A percentile compares a stretch with the other conserved stretches of the same genome.
These are phyloP conservation scores for Exophiala sp. DNA, from an alignment of 2,329 filamentous ascomycete genomes.

Conservation along the genomic window DNA sequence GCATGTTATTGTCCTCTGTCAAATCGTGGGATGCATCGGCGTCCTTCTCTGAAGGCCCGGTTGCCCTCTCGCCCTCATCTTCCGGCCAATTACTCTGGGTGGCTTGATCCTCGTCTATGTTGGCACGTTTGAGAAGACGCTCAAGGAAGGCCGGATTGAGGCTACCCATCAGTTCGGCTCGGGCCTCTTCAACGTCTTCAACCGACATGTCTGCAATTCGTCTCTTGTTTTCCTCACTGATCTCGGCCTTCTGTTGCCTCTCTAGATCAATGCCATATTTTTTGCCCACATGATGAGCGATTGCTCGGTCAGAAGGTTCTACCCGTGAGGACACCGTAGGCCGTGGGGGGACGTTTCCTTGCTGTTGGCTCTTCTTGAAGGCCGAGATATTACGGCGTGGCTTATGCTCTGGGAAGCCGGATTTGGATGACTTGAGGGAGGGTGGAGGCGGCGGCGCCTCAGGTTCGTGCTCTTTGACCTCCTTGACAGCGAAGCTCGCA, in stretches of 20 bases:
- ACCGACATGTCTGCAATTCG: conserved; percentile 71
- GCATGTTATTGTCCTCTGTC: conserved; percentile 2
- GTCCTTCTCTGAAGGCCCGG: background rate
- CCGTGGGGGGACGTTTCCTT: conserved; percentile 11
- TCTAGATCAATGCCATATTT: conserved; percentile 32
- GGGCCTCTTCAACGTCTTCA: conserved; percentile 73
- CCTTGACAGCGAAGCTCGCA: conserved; percentile 52
- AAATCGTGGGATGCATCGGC: conserved; percentile 20
- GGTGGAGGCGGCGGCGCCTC: conserved; percentile 38
- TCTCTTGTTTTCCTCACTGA: conserved; percentile 75
- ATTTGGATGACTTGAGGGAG: conserved; percentile 57
- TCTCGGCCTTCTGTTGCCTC: conserved; percentile 59
- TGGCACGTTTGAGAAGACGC: conserved; percentile 67
- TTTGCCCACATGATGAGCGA: conserved; percentile 23
- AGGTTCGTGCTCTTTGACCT: conserved; percentile 70
- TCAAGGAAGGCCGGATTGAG: conserved; percentile 71
- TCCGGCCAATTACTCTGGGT: conserved; percentile 14
- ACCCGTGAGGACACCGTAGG: conserved; percentile 20
- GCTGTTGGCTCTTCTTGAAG: conserved; percentile 65
- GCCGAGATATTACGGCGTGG: conserved; percentile 66
- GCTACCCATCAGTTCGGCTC: conserved; percentile 70
- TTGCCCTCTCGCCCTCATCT: conserved; percentile 3
- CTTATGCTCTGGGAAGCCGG: conserved; percentile 85
- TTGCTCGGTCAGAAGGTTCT: conserved; percentile 24
- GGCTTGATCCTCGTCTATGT: conserved; percentile 55